Percentiles rank a stretch among this genome's conserved stretches.
These are phyloP conservation scores for Colletotrichum sp. DNA, from an alignment of 2,329 filamentous ascomycete genomes.

Conservation along the genomic window DNA sequence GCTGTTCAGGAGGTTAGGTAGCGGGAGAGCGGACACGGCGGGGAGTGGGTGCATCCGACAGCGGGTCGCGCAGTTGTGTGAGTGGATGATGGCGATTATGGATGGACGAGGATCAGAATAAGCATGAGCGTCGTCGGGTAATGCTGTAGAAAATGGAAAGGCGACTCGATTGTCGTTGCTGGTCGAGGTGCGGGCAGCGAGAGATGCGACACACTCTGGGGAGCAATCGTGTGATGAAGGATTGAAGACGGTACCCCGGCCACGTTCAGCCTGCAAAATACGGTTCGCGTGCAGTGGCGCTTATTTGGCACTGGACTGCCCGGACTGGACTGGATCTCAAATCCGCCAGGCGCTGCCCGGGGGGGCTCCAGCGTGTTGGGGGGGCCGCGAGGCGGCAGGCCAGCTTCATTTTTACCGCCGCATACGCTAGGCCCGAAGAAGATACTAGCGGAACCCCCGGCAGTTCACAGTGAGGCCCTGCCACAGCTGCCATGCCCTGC, in stretches of 20 bases:
- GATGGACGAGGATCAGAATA: neutral
- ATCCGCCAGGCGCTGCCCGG: neutral
- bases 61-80: conserved; percentile 10
- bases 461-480: conserved; percentile 1
- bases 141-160: neutral
- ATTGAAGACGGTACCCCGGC: conserved; percentile 21
- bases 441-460: conserved; percentile 8
- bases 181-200: neutral
- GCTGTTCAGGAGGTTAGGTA: conserved; percentile 13
- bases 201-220: conserved; percentile 14
- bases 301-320: conserved; percentile 8
- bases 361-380: neutral
- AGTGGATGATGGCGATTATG: neutral
- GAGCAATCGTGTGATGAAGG: conserved; percentile 22
- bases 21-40: conserved; percentile 20
- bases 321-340: conserved; percentile 7
- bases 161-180: neutral
- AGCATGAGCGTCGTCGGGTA: neutral
- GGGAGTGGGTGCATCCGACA: conserved; percentile 20
- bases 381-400: conserved; percentile 6
- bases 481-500: neutral
- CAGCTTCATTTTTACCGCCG: neutral
- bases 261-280: conserved; percentile 21
- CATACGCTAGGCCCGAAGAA: conserved; percentile 4
- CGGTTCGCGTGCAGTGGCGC: conserved; percentile 23